Evolutionary conservation across 306 rosid species (phyloP).

Genomic region (Quercus wislizeni): DNA sequence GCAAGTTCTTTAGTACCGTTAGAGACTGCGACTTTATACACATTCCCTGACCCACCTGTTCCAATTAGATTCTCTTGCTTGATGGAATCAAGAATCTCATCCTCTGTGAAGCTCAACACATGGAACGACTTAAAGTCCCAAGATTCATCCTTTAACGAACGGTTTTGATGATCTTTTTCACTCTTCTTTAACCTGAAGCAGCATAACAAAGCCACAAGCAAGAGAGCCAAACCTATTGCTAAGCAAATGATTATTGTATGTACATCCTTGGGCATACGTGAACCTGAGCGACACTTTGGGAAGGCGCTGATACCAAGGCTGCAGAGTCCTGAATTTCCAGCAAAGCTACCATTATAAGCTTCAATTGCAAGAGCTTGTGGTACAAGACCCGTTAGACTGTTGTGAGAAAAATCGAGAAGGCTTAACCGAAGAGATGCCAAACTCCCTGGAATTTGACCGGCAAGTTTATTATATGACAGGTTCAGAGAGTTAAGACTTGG

Average conservation of each 20-base stretch:
- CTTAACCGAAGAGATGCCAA: constrained; percentile 56
- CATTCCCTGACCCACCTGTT: constrained; percentile 88
- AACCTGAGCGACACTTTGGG: constrained; percentile 40
- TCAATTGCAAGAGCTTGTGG: constrained; percentile 53
- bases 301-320: constrained; percentile 35
- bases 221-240: constrained; percentile 24
- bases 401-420: constrained; percentile 65
- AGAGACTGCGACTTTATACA: constrained; percentile 58
- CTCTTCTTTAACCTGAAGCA: constrained; percentile 36
- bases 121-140: constrained; percentile 94
- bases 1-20: constrained; percentile 72
- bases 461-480: constrained; percentile 54
- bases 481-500: constrained; percentile 58
- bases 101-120: constrained; percentile 68
- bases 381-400: constrained; percentile 51
- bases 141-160: constrained; percentile 70
- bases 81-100: constrained; percentile 82
- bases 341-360: constrained; percentile 85
- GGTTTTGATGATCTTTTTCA: constrained; percentile 36
- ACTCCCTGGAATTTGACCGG: constrained; percentile 66
- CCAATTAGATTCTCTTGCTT: constrained; percentile 85
- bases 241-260: constrained; percentile 55
- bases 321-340: constrained; percentile 69
- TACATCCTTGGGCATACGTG: constrained; percentile 41
- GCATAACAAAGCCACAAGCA: constrained; percentile 29